phyloP scores from a whole-genome alignment of 257 asterid species.

The Fraxinus anomala region DNA sequence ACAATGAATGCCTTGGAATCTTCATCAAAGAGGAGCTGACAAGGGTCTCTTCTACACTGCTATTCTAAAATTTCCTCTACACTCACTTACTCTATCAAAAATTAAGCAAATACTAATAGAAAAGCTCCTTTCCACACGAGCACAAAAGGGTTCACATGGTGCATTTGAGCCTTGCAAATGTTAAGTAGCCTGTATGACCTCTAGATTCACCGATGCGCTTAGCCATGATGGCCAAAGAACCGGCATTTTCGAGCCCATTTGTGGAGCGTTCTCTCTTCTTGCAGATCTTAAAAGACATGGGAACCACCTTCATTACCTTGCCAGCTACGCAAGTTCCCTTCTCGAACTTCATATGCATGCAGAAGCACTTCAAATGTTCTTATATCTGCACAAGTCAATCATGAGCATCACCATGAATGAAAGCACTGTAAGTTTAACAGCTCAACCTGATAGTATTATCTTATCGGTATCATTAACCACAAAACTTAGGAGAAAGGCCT shows the following conservation, averaged over 20 bases:
- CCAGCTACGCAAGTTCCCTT: conserved; percentile 58
- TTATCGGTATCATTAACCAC: background rate
- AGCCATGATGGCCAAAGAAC: conserved; percentile 49
- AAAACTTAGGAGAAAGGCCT: background rate
- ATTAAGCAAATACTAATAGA: background rate
- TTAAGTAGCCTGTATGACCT: conserved; percentile 91
- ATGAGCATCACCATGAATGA: conserved; percentile 4
- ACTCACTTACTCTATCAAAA: too few species aligned
- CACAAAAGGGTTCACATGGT: conserved; percentile 24
- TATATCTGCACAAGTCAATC: conserved; percentile 50
- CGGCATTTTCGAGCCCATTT: conserved; percentile 46
- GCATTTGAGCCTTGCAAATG: conserved; percentile 83
- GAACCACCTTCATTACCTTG: conserved; percentile 48
- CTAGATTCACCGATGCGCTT: conserved; percentile 67
- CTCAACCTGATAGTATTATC: background rate
- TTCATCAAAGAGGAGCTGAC: background rate
- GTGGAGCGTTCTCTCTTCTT: conserved; percentile 70
- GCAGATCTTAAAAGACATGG: conserved; percentile 37
- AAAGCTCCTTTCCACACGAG: background rate
- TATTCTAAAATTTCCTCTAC: background rate
- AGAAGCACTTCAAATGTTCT: conserved; percentile 85
- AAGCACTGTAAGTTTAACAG: background rate
- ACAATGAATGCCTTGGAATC: background rate
- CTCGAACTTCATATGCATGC: conserved; percentile 76
- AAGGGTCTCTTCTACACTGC: background rate